Conservation (phyloP, 1,284 basidiomycete genomes). For the Coriolopsis trogii region DNA sequence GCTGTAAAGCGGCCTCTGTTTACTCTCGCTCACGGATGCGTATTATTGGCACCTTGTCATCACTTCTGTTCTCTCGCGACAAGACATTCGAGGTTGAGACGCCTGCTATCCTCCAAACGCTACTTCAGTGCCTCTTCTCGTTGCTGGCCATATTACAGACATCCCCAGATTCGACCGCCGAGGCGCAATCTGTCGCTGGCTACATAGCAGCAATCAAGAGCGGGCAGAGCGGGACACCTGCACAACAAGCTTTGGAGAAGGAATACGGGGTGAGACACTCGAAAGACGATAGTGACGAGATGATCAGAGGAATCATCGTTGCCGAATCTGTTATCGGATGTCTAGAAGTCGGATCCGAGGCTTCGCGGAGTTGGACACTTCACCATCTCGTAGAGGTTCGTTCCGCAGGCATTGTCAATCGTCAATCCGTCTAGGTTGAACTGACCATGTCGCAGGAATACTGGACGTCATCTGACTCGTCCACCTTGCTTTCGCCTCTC, state of each 20-base stretch:
- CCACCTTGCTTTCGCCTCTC: conserved; percentile 31
- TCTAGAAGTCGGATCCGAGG: conserved; percentile 37
- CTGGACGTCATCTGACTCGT: conserved; percentile 46
- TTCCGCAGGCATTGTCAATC: background rate
- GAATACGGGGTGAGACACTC: conserved; percentile 39
- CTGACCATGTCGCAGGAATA: conserved; percentile 43
- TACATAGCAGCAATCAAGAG: conserved; percentile 33
- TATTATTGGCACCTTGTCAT: conserved; percentile 50
- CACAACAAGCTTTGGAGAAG: conserved; percentile 36
- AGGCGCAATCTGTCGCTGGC: conserved; percentile 32
- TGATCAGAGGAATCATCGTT: conserved; percentile 31
- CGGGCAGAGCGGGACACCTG: conserved; percentile 36
- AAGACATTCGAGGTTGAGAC: conserved; percentile 45
- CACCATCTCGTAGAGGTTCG: conserved; percentile 35
- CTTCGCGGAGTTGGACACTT: conserved; percentile 36
- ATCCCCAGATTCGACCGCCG: conserved; percentile 22
- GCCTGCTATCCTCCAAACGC: conserved; percentile 51
- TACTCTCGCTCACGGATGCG: conserved; percentile 46
- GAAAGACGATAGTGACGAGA: conserved; percentile 34
- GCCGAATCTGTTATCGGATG: conserved; percentile 41
- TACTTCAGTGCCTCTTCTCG: conserved; percentile 54
- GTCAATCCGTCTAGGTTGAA: background rate
- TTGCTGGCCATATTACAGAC: conserved; percentile 44
- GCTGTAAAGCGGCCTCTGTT: conserved; percentile 56
- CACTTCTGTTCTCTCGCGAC: conserved; percentile 51